A percentile compares a stretch with the other conserved stretches of the same genome.
phyloP scores from a whole-genome alignment of 2,329 filamentous ascomycete species.

The Kalaharituber pfeilii region DNA sequence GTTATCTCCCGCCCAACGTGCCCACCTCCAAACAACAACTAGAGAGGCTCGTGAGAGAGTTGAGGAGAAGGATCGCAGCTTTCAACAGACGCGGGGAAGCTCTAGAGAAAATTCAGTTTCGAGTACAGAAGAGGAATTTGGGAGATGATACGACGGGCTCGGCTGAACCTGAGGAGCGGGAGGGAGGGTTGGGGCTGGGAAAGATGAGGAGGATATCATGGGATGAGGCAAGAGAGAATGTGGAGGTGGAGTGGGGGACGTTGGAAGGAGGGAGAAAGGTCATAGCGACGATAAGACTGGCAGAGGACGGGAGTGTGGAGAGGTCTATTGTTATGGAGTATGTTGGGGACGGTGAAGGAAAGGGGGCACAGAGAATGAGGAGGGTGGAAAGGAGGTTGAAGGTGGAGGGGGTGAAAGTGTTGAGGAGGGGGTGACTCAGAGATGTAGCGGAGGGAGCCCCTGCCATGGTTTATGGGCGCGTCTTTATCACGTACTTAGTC shows the following conservation, averaged over 20 bases:
- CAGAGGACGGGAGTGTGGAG: not conserved
- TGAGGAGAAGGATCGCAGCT: not conserved
- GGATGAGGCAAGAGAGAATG: not conserved
- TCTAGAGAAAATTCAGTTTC: not conserved
- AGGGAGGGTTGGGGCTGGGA: not conserved
- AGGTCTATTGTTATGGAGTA: not conserved
- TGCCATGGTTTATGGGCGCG: no score
- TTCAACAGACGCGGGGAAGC: not conserved
- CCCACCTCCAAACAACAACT: not conserved
- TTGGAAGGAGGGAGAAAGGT: not conserved
- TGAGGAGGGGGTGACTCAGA: no score
- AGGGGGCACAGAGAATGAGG: not conserved
- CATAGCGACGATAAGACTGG: not conserved
- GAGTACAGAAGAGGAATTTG: not conserved
- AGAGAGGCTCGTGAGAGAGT: not conserved
- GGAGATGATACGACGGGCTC: no score
- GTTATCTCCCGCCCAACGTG: not conserved
- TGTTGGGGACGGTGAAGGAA: not conserved
- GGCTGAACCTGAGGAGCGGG: no score
- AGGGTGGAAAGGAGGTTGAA: not conserved
- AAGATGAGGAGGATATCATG: not conserved
- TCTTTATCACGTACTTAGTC: no score
- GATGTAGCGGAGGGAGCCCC: no score
- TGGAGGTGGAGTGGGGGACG: conserved; percentile 1
- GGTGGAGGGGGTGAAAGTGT: no score